phyloP scores from a whole-genome alignment of 2,329 filamentous ascomycete genomes.

The Pseudocercospora macadamiae region DNA sequence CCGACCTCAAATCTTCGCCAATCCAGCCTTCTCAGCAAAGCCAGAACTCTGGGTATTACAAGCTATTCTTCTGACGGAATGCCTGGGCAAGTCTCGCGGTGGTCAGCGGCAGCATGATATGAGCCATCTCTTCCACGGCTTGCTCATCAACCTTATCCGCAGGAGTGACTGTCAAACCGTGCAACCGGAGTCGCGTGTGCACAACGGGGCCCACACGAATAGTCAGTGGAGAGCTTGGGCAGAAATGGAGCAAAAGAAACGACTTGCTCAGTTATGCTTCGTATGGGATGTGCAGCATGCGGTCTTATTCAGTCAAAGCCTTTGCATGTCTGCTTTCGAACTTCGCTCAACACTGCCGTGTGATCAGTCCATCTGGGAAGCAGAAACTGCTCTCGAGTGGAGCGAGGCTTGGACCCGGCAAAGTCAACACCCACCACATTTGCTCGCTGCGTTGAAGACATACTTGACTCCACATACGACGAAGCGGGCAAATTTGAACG shows the following conservation, averaged over 20 bases:
- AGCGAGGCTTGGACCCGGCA: slow-evolving; percentile 14
- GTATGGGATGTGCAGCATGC: slow-evolving; percentile 70
- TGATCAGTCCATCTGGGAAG: slow-evolving; percentile 60
- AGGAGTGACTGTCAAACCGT: slow-evolving; percentile 56
- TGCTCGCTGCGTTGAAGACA: slow-evolving; percentile 60
- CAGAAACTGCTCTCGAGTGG: slow-evolving; percentile 57
- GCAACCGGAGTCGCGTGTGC: slow-evolving; percentile 41
- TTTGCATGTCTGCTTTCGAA: slow-evolving; percentile 69
- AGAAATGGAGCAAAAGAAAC: slow-evolving; percentile 61
- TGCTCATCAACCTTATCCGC: slow-evolving; percentile 59
- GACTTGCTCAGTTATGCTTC: slow-evolving; percentile 63
- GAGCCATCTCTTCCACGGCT: slow-evolving; percentile 62
- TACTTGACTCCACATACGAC: slow-evolving; percentile 54
- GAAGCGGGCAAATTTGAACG: slow-evolving; percentile 50
- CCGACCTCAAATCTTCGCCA: slow-evolving; percentile 61
- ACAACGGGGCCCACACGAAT: slow-evolving; percentile 46
- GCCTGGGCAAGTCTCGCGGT: slow-evolving; percentile 65
- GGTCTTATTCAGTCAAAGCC: slow-evolving; percentile 66
- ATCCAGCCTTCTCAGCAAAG: slow-evolving; percentile 59
- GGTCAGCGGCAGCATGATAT: slow-evolving; percentile 67
- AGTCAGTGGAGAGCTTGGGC: slow-evolving; percentile 58
- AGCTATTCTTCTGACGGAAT: slow-evolving; percentile 64
- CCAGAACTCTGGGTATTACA: slow-evolving; percentile 65
- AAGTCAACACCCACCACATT: slow-evolving; percentile 31
- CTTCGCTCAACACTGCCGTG: slow-evolving; percentile 61